Percentiles rank a stretch among this genome's conserved stretches.
These are phyloP conservation scores for Ophiostoma ips DNA, from an alignment of 2,329 filamentous ascomycete species.

Conservation along the genomic window DNA sequence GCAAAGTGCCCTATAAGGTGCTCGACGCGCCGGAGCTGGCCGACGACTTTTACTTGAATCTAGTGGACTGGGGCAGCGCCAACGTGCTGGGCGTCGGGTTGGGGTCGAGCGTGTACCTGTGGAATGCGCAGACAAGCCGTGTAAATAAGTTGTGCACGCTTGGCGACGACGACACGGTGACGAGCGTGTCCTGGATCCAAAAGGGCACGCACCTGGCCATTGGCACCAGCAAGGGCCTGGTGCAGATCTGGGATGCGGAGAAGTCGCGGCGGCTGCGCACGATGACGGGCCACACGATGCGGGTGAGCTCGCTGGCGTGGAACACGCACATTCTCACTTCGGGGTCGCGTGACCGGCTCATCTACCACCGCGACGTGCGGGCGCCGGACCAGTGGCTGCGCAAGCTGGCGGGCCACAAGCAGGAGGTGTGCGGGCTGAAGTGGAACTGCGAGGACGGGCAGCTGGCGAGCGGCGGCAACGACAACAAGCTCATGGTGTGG, in stretches of 20 bases:
- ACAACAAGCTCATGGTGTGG: constrained; percentile 99
- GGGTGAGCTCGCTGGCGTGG: constrained; percentile 91
- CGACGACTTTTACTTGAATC: constrained; percentile 94
- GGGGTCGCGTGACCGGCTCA: constrained; percentile 81
- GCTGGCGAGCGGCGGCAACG: constrained; percentile 88
- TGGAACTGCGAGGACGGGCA: constrained; percentile 97
- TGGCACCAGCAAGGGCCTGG: constrained; percentile 83
- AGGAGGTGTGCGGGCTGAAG: constrained; percentile 90
- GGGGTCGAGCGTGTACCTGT: constrained; percentile 92
- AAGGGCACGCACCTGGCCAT: constrained; percentile 92
- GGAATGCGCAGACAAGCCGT: constrained; percentile 82
- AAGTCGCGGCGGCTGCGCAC: constrained; percentile 72
- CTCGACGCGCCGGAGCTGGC: constrained; percentile 90
- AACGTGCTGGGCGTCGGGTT: constrained; percentile 89
- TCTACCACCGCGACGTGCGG: constrained; percentile 91
- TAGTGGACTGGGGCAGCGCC: constrained; percentile 94
- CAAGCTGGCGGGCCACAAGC: constrained; percentile 86
- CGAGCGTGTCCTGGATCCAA: constrained; percentile 97
- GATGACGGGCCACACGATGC: constrained; percentile 91
- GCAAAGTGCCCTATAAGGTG: constrained; percentile 96
- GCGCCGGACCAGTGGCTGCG: constrained; percentile 81
- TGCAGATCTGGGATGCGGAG: constrained; percentile 96
- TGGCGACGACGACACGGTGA: constrained; percentile 74
- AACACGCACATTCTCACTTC: constrained; percentile 96
- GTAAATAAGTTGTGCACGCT: constrained; percentile 85